Conservation (phyloP, 257 asterid species). For the Petrea volubilis region DNA sequence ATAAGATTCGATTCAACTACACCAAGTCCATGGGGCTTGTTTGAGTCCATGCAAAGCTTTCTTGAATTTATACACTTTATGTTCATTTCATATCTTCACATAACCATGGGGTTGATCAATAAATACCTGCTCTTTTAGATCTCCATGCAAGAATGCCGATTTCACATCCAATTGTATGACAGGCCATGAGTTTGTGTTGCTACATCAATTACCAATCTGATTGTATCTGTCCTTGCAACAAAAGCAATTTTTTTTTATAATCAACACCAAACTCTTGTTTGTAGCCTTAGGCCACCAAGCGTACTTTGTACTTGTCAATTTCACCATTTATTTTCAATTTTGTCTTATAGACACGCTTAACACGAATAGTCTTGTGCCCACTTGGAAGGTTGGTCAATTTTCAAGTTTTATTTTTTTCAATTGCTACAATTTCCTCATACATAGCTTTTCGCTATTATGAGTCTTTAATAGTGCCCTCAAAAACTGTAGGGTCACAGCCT, state of each 20-base stretch:
- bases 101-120: background rate
- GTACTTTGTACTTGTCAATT: conserved; percentile 6
- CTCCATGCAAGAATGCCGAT: background rate
- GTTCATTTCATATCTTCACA: background rate
- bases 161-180: conserved; percentile 13
- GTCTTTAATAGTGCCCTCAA: background rate
- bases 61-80: too few relatives aligned
- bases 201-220: background rate
- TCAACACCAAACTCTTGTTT: background rate
- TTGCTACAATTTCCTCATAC: background rate
- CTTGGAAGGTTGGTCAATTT: background rate
- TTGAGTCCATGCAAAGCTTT: too few relatives aligned
- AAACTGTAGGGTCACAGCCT: background rate
- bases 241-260: background rate
- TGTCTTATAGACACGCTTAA: conserved; percentile 4
- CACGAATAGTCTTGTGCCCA: background rate
- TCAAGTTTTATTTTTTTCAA: conserved; percentile 13
- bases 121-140: too few relatives aligned
- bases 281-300: background rate
- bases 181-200: background rate
- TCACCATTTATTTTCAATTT: background rate
- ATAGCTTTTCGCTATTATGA: background rate
- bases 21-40: too few relatives aligned
- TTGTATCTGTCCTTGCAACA: background rate
- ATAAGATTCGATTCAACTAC: too few relatives aligned